Percentiles rank a stretch among this genome's conserved stretches.
Evolutionary conservation across 805 yeast genomes (phyloP).

Genomic region (Sugiyamaella boreocaroliniensis): DNA sequence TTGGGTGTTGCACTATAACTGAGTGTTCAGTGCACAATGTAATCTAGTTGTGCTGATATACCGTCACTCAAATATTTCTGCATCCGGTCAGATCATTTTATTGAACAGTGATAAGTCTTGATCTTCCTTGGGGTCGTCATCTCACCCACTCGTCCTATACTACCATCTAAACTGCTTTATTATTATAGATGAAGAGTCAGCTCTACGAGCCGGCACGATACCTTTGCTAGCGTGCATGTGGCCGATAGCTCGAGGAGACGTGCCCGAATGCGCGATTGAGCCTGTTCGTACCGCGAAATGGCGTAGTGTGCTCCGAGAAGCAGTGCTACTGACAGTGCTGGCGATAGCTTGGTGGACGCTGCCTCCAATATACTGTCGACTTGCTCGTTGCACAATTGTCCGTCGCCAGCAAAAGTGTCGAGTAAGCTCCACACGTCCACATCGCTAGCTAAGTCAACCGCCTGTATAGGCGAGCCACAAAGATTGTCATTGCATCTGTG

Average conservation of each 20-base stretch:
- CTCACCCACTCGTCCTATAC: background rate
- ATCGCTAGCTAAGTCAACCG: background rate
- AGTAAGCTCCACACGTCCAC: conserved; percentile 6
- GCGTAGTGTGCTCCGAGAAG: background rate
- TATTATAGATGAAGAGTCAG: conserved; percentile 5
- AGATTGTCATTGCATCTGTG: conserved; percentile 2
- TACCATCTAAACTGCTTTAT: background rate
- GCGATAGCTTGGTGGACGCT: background rate
- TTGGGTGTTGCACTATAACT: too few species aligned
- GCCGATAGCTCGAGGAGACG: conserved; percentile 11
- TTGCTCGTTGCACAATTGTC: conserved; percentile 1
- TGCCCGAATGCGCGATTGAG: conserved; percentile 11
- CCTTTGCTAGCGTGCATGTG: background rate
- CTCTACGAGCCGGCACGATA: conserved; percentile 10
- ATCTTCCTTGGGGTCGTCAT: too few species aligned
- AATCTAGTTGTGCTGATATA: too few species aligned
- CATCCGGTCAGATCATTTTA: too few species aligned
- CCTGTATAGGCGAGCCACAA: background rate
- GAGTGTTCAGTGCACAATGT: too few species aligned
- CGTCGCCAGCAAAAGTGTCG: background rate
- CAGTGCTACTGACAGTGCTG: background rate
- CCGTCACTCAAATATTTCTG: too few species aligned
- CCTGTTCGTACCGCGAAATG: background rate
- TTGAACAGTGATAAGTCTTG: too few species aligned
- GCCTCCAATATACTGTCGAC: background rate